Conservation (phyloP, 2,329 filamentous ascomycete species). For the Metarhizium rileyi region DNA sequence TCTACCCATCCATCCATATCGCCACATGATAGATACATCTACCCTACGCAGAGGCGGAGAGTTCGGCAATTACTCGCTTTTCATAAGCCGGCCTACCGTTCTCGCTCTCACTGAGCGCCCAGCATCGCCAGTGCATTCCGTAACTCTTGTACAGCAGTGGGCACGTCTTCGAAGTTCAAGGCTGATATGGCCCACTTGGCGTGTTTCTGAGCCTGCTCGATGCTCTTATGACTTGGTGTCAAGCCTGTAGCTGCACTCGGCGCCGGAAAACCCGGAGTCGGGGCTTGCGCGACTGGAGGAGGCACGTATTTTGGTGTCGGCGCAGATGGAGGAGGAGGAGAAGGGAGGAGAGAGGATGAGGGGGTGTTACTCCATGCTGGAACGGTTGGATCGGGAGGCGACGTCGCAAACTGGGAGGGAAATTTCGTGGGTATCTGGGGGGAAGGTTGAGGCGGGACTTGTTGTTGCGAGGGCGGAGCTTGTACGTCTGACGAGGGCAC, state of each 20-base stretch:
- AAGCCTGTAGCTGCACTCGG: constrained; percentile 4
- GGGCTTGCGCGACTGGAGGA: background rate
- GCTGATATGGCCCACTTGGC: constrained; percentile 96
- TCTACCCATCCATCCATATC: too few relatives aligned
- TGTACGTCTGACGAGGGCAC: constrained; percentile 8
- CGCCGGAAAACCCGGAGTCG: constrained; percentile 7
- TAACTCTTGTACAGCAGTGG: constrained; percentile 80
- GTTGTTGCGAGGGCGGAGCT: constrained; percentile 18
- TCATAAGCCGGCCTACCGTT: background rate
- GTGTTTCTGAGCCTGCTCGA: constrained; percentile 82
- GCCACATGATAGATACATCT: too few relatives aligned
- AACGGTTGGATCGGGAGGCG: constrained; percentile 11
- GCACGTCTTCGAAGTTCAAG: constrained; percentile 89
- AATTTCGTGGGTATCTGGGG: constrained; percentile 18
- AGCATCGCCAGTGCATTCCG: constrained; percentile 62
- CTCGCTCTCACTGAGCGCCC: constrained; percentile 40
- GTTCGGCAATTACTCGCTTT: background rate
- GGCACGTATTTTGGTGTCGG: background rate
- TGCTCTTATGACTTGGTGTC: constrained; percentile 39
- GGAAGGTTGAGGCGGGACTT: constrained; percentile 19
- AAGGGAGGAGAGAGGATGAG: constrained; percentile 1
- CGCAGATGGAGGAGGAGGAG: background rate
- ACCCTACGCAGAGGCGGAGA: too few relatives aligned
- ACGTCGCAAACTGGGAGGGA: constrained; percentile 14
- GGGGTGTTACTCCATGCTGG: constrained; percentile 10